Evolutionary conservation across 129 eudicot species (phyloP).

Genomic region (Solidago caesia): DNA sequence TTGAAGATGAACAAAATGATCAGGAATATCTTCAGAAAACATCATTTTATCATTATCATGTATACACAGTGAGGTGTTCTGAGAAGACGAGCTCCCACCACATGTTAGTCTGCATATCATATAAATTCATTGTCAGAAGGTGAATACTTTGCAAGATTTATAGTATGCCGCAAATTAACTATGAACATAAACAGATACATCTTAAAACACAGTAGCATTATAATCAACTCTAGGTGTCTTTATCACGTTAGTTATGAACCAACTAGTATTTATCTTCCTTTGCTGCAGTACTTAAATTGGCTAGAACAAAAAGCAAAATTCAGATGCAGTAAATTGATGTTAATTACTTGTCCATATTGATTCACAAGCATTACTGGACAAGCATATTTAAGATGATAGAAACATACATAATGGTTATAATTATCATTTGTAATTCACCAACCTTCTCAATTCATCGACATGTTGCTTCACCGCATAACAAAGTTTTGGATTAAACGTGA

Average conservation of each 20-base stretch:
- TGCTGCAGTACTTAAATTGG: too few relatives aligned
- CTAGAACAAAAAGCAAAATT: too few relatives aligned
- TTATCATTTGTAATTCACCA: conserved; percentile 2
- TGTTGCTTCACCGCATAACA: conserved; percentile 69
- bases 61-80: conserved; percentile 21
- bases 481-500: conserved; percentile 82
- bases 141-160: background rate
- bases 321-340: too few relatives aligned
- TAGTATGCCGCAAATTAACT: too few relatives aligned
- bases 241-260: background rate
- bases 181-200: background rate
- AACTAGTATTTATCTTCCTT: too few relatives aligned
- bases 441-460: conserved; percentile 64
- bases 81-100: conserved; percentile 32
- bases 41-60: conserved; percentile 47
- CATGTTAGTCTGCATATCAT: conserved; percentile 34
- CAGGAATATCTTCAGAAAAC: conserved; percentile 47
- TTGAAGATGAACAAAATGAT: conserved; percentile 50
- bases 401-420: conserved; percentile 6
- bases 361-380: background rate
- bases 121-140: background rate
- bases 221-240: background rate
- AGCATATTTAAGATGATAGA: background rate
- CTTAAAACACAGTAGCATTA: background rate
- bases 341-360: background rate